Base-by-base conservation (phyloP, 2,329 filamentous ascomycete genomes). In the Pseudogymnoascus sp. region DNA sequence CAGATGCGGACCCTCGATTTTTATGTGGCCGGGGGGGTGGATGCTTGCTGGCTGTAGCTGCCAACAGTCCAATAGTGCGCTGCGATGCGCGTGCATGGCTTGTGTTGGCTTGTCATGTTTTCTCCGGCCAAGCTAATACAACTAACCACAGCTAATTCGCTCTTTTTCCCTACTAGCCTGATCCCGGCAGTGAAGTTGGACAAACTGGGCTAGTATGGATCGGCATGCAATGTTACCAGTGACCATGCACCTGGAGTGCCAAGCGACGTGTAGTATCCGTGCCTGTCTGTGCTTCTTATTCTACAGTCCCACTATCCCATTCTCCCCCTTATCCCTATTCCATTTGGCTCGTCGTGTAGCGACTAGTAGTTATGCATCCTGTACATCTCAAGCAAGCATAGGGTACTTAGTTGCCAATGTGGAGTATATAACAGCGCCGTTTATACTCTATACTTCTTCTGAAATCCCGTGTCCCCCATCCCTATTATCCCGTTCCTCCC, bases 141-240 rank as follows among this genome's bases (percentile, higher is more conserved):
- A 4, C 2, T 22, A 22, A 22, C 22, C 22, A 22, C 22, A 22
- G 22, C 22, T 32, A 32, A 30, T 25, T 54, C 14, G n/a, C 47
- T 54, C 47, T 32, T n/a, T n/a, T 32, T 14, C 47, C 47, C 25
- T 54, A 32, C 47, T 54, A 12, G 47, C 25, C 9, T 54, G 47
- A 32, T 32, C 47, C 47, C 47, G 47, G 47, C 47, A 54, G 25
- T 54, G 47, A 18, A 18, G 28, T 12, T 54, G 16, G n/a, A 54
- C n/a, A 54, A 28, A 54, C 18, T 32, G 25, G 47, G 47, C 47
- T 54, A 54, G 47, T n/a, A 32, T 32, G n/a, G 47, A 54, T 54
- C 47, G 47, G 28, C 47, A 54, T 54, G 25, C 47, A 54, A 54
- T 54, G 47, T 54, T 54, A 54, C 47, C 47, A 54, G 47, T 54